phyloP scores from a whole-genome alignment of 345 rosid genomes.

The Acer saccharum region DNA sequence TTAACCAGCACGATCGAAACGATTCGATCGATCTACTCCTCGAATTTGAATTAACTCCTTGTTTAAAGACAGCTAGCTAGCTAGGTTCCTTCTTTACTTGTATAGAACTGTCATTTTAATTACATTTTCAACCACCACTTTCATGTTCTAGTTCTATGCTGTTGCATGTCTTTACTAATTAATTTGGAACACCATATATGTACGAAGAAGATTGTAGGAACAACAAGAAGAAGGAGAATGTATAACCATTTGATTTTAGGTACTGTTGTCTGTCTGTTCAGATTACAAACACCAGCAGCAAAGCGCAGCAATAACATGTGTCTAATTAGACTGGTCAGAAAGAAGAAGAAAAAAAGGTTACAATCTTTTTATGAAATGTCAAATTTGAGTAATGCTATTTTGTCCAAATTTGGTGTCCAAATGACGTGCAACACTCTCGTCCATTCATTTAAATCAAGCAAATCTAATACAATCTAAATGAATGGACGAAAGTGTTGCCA shows the following conservation, averaged over 20 bases:
- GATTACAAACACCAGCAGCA: neutral
- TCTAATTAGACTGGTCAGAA: neutral
- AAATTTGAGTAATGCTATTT: too few species aligned
- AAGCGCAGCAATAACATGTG: neutral
- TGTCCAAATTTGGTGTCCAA: too few species aligned
- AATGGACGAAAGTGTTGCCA: too few species aligned
- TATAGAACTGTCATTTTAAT: neutral
- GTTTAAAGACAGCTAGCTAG: too few species aligned
- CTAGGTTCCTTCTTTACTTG: neutral
- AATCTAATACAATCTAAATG: too few species aligned
- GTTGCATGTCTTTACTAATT: neutral
- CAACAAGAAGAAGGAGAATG: neutral
- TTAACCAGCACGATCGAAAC: too few species aligned
- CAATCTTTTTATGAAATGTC: too few species aligned
- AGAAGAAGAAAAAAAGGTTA: neutral
- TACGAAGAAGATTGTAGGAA: neutral
- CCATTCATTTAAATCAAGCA: too few species aligned
- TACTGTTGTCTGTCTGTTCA: neutral
- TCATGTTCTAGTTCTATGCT: neutral
- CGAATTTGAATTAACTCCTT: neutral
- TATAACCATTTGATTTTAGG: too few species aligned
- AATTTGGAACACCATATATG: neutral
- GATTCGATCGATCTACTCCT: neutral
- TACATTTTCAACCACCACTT: conserved; percentile 3
- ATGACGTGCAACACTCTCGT: too few species aligned